Evolutionary conservation across 352 stramenopile genomes (phyloP).

Genomic region (Phytophthora europaea): DNA sequence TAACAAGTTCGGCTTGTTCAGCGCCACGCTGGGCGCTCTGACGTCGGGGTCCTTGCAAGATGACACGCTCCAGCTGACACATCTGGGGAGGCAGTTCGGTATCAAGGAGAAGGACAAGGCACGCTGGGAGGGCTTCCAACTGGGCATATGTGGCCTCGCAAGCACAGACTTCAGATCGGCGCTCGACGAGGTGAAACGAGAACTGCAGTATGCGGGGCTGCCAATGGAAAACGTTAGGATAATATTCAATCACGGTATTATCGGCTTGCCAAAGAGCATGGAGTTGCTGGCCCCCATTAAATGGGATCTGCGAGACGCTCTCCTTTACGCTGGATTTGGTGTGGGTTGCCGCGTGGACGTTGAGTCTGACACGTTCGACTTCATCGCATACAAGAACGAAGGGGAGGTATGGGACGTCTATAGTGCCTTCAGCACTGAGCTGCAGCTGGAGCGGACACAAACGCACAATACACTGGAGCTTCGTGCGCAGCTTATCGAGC

Average conservation of each 20-base stretch:
- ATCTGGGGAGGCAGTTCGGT: neutral
- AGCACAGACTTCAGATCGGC: conserved; percentile 7
- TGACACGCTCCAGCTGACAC: conserved; percentile 1
- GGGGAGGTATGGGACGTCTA: conserved; percentile 1
- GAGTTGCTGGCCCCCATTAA: conserved; percentile 2
- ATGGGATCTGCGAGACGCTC: neutral
- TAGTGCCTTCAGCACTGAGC: conserved; percentile 3
- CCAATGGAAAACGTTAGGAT: conserved; percentile 3
- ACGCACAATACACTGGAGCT: neutral
- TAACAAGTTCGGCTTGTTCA: conserved; percentile 16
- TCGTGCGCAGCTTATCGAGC: neutral
- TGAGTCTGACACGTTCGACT: neutral
- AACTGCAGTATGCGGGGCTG: neutral
- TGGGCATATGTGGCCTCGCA: conserved; percentile 3
- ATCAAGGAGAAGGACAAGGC: conserved; percentile 6
- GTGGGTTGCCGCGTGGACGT: neutral
- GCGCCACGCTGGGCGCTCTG: conserved; percentile 6
- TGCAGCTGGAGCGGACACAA: conserved; percentile 4
- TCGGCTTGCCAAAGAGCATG: neutral
- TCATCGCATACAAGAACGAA: conserved; percentile 4
- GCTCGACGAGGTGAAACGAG: conserved; percentile 14
- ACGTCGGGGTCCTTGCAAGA: conserved; percentile 1
- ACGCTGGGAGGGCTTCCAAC: neutral
- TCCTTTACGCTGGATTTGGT: neutral
- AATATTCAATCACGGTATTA: conserved; percentile 11